A percentile compares a stretch with the other conserved stretches of the same genome.
phyloP scores from a whole-genome alignment of 441 rosid species.

The Croton setiger region DNA sequence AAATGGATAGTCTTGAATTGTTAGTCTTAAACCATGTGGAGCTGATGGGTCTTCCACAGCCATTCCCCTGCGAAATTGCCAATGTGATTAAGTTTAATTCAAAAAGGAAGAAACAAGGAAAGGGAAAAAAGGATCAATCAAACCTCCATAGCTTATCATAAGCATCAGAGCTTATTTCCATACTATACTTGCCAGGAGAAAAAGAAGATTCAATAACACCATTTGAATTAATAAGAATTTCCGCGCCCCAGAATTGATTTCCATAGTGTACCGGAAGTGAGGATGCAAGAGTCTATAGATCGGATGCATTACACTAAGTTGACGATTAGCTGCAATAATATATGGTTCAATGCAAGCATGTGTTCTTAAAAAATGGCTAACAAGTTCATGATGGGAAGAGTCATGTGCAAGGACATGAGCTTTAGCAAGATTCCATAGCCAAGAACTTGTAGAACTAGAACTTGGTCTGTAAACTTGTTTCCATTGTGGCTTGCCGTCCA shows the following conservation, averaged over 20 bases:
- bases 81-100: neutral
- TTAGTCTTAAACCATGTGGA: conserved; percentile 51
- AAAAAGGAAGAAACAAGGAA: too few species aligned
- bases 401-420: conserved; percentile 71
- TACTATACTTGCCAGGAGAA: conserved; percentile 43
- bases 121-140: conserved; percentile 7
- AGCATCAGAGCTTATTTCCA: conserved; percentile 50
- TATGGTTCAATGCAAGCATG: conserved; percentile 70
- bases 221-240: conserved; percentile 43
- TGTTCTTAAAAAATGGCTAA: conserved; percentile 77
- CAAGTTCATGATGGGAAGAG: conserved; percentile 67
- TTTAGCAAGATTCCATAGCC: conserved; percentile 81
- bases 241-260: conserved; percentile 69
- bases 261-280: conserved; percentile 80
- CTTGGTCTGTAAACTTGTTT: conserved; percentile 43
- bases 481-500: conserved; percentile 64
- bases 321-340: conserved; percentile 60
- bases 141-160: conserved; percentile 67
- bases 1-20: conserved; percentile 57
- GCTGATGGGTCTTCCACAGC: conserved; percentile 51
- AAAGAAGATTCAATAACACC: conserved; percentile 61
- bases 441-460: conserved; percentile 40
- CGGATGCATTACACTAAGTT: conserved; percentile 72
- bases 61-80: conserved; percentile 38
- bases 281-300: conserved; percentile 55